Percentiles rank a stretch among this genome's conserved stretches.
Conservation (phyloP, 2,329 filamentous ascomycete species). For the Hymenoscyphus albidus region DNA sequence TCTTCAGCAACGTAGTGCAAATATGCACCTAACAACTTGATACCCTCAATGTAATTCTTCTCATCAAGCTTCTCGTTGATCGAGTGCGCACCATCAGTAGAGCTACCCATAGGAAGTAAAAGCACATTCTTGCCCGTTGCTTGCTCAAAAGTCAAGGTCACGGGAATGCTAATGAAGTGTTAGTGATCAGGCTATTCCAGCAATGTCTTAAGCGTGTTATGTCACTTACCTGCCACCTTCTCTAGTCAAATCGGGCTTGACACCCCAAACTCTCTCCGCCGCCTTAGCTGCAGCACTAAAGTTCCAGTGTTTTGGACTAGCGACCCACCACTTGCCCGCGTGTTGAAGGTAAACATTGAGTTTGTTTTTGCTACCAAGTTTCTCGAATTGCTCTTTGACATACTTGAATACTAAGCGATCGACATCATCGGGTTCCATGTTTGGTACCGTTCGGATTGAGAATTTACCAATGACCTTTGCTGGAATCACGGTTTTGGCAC, state of each 20-base stretch:
- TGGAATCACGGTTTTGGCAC: conserved; percentile 97
- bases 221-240: conserved; percentile 77
- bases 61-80: conserved; percentile 99
- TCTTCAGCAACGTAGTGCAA: conserved; percentile 95
- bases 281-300: conserved; percentile 92
- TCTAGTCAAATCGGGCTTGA: conserved; percentile 89
- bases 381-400: conserved; percentile 78
- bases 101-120: conserved; percentile 93
- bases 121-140: conserved; percentile 97
- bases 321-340: conserved; percentile 98
- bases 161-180: conserved; percentile 67
- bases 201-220: neutral
- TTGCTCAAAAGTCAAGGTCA: conserved; percentile 95
- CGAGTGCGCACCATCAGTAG: conserved; percentile 92
- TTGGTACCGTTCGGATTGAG: conserved; percentile 92
- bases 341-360: conserved; percentile 79
- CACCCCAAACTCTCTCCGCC: conserved; percentile 91
- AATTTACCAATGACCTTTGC: conserved; percentile 98
- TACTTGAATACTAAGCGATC: conserved; percentile 81
- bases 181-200: conserved; percentile 7
- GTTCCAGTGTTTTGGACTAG: conserved; percentile 98
- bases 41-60: conserved; percentile 97
- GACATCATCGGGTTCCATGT: conserved; percentile 92
- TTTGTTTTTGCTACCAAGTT: conserved; percentile 88
- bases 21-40: conserved; percentile 91